These are phyloP conservation scores for Pilasporangium apinafurcum DNA, from an alignment of 352 stramenopile genomes.

Conservation along the genomic window DNA sequence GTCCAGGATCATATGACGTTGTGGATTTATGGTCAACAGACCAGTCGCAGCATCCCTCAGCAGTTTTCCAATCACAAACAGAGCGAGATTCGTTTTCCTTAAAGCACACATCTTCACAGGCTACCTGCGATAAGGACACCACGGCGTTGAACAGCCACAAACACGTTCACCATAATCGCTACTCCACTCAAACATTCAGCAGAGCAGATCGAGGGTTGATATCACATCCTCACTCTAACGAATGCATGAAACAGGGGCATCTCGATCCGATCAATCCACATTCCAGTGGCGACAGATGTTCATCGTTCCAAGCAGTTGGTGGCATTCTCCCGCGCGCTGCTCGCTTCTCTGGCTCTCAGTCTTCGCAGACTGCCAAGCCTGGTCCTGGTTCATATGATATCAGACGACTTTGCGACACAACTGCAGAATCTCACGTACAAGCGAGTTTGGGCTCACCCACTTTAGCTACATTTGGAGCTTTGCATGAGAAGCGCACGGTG, in stretches of 20 bases:
- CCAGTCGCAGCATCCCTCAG: constrained; percentile 11
- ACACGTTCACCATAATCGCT: neutral
- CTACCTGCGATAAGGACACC: too few relatives aligned
- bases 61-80: constrained; percentile 3
- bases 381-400: constrained; percentile 32
- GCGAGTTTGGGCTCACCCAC: constrained; percentile 14
- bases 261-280: too few relatives aligned
- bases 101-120: too few relatives aligned
- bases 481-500: constrained; percentile 28
- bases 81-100: constrained; percentile 14
- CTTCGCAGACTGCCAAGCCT: too few relatives aligned
- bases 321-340: too few relatives aligned
- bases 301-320: too few relatives aligned
- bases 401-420: constrained; percentile 36
- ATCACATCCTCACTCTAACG: neutral
- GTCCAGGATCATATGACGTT: constrained; percentile 48
- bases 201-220: neutral
- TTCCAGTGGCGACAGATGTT: too few relatives aligned
- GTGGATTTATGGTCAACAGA: constrained; percentile 13
- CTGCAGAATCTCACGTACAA: too few relatives aligned
- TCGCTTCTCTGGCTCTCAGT: too few relatives aligned
- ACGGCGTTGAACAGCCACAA: too few relatives aligned
- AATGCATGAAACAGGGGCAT: too few relatives aligned
- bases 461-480: constrained; percentile 36
- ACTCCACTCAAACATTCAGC: neutral